Evolutionary conservation across 352 stramenopile genomes (phyloP).

Genomic region (Pythium sukuiense): DNA sequence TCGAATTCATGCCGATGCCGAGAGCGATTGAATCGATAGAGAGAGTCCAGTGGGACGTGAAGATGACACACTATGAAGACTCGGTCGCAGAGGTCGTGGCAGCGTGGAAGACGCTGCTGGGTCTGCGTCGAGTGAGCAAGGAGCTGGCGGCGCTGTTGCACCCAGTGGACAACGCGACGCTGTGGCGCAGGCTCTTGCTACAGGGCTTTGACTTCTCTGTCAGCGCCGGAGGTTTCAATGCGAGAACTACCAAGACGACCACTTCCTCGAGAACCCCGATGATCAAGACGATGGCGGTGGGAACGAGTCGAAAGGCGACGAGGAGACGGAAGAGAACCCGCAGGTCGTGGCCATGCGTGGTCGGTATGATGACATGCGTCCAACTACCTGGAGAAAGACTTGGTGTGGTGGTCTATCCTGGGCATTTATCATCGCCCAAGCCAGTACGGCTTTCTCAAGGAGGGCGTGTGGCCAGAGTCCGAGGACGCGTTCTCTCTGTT

Average conservation of each 20-base stretch:
- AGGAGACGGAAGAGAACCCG: not conserved
- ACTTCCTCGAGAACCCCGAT: not conserved
- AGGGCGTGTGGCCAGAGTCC: not conserved
- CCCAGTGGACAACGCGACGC: not conserved
- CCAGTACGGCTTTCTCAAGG: not conserved
- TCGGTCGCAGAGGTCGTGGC: not conserved
- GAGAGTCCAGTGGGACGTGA: no score
- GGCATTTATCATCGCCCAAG: not conserved
- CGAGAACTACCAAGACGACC: not conserved
- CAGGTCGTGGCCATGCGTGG: not conserved
- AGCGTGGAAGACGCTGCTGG: not conserved
- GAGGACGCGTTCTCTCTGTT: not conserved
- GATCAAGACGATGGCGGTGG: not conserved
- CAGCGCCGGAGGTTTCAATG: not conserved
- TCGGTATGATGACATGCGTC: not conserved
- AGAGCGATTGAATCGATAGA: no score
- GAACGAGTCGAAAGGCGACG: not conserved
- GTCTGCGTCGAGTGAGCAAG: not conserved
- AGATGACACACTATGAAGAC: not conserved
- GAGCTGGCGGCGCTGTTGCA: not conserved
- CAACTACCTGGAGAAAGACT: not conserved
- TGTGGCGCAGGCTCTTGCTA: not conserved
- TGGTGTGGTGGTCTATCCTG: not conserved
- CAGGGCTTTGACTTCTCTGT: not conserved
- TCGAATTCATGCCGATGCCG: not conserved